Conservation (phyloP, 2,329 filamentous ascomycete species). For the Verruconis gallopava region DNA sequence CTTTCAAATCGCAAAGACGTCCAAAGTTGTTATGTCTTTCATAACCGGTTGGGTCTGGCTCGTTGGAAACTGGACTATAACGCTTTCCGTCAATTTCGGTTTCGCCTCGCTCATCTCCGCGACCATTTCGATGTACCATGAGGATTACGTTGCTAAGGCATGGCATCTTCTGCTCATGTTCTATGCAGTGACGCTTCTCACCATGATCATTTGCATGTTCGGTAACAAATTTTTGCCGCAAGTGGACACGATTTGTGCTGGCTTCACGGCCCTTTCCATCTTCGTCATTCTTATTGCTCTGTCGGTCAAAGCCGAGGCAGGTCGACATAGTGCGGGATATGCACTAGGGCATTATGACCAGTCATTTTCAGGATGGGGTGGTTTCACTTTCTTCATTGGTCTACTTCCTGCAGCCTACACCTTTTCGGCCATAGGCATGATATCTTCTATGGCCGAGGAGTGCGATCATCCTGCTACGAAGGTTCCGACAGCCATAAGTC, state of each 20-base stretch:
- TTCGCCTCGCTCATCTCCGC: conserved; percentile 42
- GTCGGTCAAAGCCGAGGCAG: conserved; percentile 42
- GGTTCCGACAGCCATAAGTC: conserved; percentile 49
- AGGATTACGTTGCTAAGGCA: conserved; percentile 14
- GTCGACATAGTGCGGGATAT: conserved; percentile 43
- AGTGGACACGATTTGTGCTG: conserved; percentile 38
- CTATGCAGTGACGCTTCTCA: conserved; percentile 51
- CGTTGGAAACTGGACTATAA: conserved; percentile 61
- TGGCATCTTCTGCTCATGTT: conserved; percentile 64
- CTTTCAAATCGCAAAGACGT: conserved; percentile 24
- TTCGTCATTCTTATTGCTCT: conserved; percentile 55
- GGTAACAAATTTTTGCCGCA: conserved; percentile 54
- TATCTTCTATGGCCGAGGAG: conserved; percentile 31
- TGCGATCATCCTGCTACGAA: conserved; percentile 29
- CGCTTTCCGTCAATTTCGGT: conserved; percentile 54
- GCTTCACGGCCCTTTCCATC: conserved; percentile 55
- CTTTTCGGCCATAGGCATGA: conserved; percentile 58
- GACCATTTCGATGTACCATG: conserved; percentile 43
- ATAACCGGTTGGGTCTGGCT: conserved; percentile 60
- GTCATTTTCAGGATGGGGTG: conserved; percentile 45
- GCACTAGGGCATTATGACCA: conserved; percentile 59
- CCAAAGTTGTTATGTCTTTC: conserved; percentile 43
- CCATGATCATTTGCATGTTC: conserved; percentile 52
- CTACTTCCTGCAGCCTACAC: conserved; percentile 52
- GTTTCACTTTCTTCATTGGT: conserved; percentile 62